A percentile compares a stretch with the other conserved stretches of the same genome.
Evolutionary conservation across 345 rosid species (phyloP).

Genomic region (Mercurialis annua): DNA sequence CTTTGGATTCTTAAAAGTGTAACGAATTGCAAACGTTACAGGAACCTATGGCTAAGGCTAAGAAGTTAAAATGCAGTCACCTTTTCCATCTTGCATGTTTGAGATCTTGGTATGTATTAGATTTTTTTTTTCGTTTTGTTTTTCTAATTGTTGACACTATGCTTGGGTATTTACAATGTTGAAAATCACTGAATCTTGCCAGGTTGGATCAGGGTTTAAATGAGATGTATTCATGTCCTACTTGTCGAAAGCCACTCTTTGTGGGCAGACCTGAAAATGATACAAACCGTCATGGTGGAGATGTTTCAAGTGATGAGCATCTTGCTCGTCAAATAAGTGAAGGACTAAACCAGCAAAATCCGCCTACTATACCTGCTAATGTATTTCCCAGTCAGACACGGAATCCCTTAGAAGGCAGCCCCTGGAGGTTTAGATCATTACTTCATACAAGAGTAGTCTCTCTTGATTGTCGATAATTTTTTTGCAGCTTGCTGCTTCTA

Average conservation of each 20-base stretch:
- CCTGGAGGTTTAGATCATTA: slow-evolving; percentile 66
- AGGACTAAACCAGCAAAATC: slow-evolving; percentile 57
- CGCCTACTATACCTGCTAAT: slow-evolving; percentile 56
- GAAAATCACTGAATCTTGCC: slow-evolving; percentile 35
- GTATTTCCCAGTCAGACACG: slow-evolving; percentile 62
- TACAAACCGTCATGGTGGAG: slow-evolving; percentile 41
- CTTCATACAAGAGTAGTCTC: slow-evolving; percentile 12
- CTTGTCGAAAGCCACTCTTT: slow-evolving; percentile 97
- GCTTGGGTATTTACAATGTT: slow-evolving; percentile 20
- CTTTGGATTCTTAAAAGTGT: slow-evolving; percentile 18
- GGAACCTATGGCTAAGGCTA: slow-evolving; percentile 99
- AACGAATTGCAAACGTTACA: slow-evolving; percentile 38
- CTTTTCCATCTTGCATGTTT: slow-evolving; percentile 96
- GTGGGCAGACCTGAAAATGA: slow-evolving; percentile 61
- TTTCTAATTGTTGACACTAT: neutral
- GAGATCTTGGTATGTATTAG: slow-evolving; percentile 78
- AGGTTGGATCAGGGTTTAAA: slow-evolving; percentile 99
- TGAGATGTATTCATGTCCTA: slow-evolving; percentile 90
- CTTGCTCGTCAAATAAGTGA: slow-evolving; percentile 67
- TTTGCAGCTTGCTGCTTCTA: slow-evolving; percentile 7
- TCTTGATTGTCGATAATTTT: slow-evolving; percentile 11
- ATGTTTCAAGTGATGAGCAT: slow-evolving; percentile 65
- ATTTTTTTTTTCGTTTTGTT: neutral
- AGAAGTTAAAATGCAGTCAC: slow-evolving; percentile 85
- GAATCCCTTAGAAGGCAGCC: slow-evolving; percentile 54